Evolutionary conservation across 805 yeast species (phyloP), one percentile per base, ranked within the genome.

Genomic region (Trichomonascus vanleenenianus): DNA sequence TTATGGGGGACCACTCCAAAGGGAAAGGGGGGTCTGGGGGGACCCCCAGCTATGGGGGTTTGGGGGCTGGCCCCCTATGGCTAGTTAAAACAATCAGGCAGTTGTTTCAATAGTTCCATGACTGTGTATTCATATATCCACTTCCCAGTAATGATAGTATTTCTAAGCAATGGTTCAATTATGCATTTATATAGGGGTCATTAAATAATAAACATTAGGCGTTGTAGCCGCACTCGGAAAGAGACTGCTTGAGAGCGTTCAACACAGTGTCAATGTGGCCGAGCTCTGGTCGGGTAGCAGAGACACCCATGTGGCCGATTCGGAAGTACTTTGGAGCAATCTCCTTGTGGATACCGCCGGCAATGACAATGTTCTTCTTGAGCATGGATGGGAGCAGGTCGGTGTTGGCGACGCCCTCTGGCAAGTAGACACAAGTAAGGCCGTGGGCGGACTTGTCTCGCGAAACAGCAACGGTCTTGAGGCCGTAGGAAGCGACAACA

Each of bases 281-380:
- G 50, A 77, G 68, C 45, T 68, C 65, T 33, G 66, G 71, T 54
- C 80, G 78, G 48, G 76, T 67, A 10, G 81, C 85, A 40, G 88
- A 75, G 48, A 79, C 81, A 51, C 97, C 96, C 97, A 91, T 91
- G 68, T 89, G 97, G 31, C 97, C 97, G 49, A 89, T 80, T 66
- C 97, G 78, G 71, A 91, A 85, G 70, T 89, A 89, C 63, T 83
- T 81, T 48, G 83, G 75, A 40, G 78, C 81, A 57, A 87, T 78
- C 19, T 79, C 86, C 64, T 78, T 81, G 68, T 85, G 91, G 53
- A 89, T 83, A 48, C 97, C 97, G 42, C 93, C 94, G 39, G 97
- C 96, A 41, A 89, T 75, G 19, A 82, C 77, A 58, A 84, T 77
- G 15, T 88, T 89, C 55, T 78, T 76, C 43, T 72, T 64, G 50